Evolutionary conservation across 1,139 yeast species (phyloP).

Genomic region (Candida buenavistaensis): DNA sequence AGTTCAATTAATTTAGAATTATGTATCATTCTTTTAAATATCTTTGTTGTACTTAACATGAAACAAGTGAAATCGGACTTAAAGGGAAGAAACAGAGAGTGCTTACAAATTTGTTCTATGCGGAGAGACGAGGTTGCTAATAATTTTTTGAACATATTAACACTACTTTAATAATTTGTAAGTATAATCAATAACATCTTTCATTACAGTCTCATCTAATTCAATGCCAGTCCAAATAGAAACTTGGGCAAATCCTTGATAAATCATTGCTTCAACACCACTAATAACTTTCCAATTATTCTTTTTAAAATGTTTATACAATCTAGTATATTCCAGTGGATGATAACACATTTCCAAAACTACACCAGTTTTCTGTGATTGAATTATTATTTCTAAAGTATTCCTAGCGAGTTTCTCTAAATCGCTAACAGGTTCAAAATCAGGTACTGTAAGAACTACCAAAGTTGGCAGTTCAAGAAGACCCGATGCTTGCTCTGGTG

Average conservation of each 20-base stretch:
- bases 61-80: neutral
- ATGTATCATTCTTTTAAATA: slow-evolving; percentile 12
- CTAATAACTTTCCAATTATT: slow-evolving; percentile 10
- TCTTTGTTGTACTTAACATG: no score
- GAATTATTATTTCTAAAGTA: slow-evolving; percentile 23
- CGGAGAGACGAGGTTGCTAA: no score
- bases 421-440: slow-evolving; percentile 21
- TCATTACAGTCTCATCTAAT: no score
- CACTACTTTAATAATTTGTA: neutral
- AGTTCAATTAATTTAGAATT: slow-evolving; percentile 21
- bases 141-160: neutral
- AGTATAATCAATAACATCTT: no score
- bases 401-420: slow-evolving; percentile 23
- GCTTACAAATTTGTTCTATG: no score
- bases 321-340: slow-evolving; percentile 22
- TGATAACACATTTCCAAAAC: slow-evolving; percentile 36
- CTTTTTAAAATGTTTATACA: slow-evolving; percentile 21
- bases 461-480: slow-evolving; percentile 11
- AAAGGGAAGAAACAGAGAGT: no score
- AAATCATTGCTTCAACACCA: slow-evolving; percentile 29
- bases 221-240: no score
- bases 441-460: slow-evolving; percentile 28
- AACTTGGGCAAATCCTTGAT: slow-evolving; percentile 23
- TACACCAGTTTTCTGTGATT: slow-evolving; percentile 18
- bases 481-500: slow-evolving; percentile 21